phyloP scores from a whole-genome alignment of 1,284 basidiomycete genomes.

The Apiotrichum siamense region DNA sequence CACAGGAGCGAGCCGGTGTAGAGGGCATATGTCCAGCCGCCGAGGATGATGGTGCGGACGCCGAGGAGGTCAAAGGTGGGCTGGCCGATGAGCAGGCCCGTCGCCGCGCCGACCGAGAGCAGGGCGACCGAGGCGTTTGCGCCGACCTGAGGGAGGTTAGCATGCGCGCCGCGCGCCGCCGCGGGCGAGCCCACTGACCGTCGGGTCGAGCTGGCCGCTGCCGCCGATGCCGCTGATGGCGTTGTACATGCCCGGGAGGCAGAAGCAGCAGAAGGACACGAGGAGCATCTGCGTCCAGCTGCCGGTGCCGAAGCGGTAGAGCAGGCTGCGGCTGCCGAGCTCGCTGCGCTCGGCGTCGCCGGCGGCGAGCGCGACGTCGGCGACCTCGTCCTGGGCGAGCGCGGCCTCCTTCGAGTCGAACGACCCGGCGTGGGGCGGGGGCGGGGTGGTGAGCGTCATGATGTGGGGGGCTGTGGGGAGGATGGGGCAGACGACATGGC shows the following conservation, averaged over 20 bases:
- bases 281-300: slow-evolving; percentile 20
- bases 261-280: slow-evolving; percentile 20
- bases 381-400: no score
- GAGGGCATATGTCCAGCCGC: slow-evolving; percentile 21
- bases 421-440: no score
- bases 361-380: no score
- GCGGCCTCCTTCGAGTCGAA: no score
- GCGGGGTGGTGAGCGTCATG: no score
- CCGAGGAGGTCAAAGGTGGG: slow-evolving; percentile 21
- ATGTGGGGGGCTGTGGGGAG: no score
- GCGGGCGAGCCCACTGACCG: background rate
- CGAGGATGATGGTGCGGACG: slow-evolving; percentile 15
- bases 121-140: slow-evolving; percentile 20
- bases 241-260: slow-evolving; percentile 20
- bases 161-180: no score
- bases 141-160: slow-evolving; percentile 7
- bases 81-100: slow-evolving; percentile 19
- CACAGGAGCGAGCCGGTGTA: slow-evolving; percentile 19
- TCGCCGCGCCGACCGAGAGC: slow-evolving; percentile 16
- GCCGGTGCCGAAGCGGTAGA: no score
- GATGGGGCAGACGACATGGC: no score
- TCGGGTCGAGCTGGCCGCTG: slow-evolving; percentile 19
- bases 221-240: slow-evolving; percentile 21
- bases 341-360: no score
- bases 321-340: no score